Percentiles rank a stretch among this genome's conserved stretches.
Evolutionary conservation across 306 rosid genomes (phyloP).

Genomic region (Prunus mume): DNA sequence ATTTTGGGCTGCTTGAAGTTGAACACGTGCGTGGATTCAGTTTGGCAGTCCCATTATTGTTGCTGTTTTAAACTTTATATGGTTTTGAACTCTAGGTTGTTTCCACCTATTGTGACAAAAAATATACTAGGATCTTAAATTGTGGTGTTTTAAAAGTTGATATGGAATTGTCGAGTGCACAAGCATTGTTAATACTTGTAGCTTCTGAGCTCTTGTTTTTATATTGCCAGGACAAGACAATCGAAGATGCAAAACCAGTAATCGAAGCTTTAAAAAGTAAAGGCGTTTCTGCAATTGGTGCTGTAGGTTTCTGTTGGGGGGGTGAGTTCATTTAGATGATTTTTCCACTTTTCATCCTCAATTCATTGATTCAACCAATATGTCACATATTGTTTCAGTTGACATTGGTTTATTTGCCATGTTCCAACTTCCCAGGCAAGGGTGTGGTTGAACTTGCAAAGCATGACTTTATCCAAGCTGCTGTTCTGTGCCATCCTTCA

Average conservation of each 20-base stretch:
- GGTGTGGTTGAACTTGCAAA: conserved; percentile 41
- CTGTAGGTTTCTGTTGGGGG: conserved; percentile 77
- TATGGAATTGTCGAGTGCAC: not conserved
- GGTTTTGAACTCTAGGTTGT: not conserved
- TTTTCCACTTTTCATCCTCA: not conserved
- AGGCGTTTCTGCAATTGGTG: conserved; percentile 53
- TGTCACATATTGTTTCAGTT: not conserved
- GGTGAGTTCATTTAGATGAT: conserved; percentile 31
- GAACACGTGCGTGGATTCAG: not conserved
- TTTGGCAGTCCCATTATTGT: not conserved
- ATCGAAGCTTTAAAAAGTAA: conserved; percentile 48
- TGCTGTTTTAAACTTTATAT: not conserved
- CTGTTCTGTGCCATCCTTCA: conserved; percentile 48
- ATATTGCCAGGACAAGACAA: conserved; percentile 40
- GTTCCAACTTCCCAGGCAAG: conserved; percentile 25
- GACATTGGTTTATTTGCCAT: not conserved
- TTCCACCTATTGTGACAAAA: not conserved
- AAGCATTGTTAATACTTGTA: not conserved
- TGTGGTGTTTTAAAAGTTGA: not conserved
- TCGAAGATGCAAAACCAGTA: conserved; percentile 43
- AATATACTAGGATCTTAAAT: not conserved
- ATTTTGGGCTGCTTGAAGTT: not conserved
- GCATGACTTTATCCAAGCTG: conserved; percentile 38
- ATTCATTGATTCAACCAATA: not conserved
- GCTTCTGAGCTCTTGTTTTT: not conserved